Conservation (phyloP, 805 yeast genomes). For the Tetrapisispora nanseiensis region DNA sequence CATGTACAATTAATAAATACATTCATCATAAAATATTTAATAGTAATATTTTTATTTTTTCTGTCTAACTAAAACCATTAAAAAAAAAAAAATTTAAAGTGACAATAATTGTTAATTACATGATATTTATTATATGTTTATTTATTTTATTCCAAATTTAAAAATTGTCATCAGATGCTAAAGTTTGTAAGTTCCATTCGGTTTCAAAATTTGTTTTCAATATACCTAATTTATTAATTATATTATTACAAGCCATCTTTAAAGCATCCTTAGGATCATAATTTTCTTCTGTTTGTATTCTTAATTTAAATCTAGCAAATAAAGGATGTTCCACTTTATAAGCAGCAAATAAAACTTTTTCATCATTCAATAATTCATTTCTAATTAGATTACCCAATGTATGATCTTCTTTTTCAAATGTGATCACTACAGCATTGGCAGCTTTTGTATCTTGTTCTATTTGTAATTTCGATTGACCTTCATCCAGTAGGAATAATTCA, state of each 20-base stretch:
- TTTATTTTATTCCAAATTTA: background rate
- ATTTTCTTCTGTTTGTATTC: constrained; percentile 94
- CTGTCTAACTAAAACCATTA: too few species aligned
- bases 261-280: constrained; percentile 86
- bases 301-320: constrained; percentile 87
- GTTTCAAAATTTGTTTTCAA: constrained; percentile 71
- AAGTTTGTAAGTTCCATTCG: constrained; percentile 87
- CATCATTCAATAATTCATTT: constrained; percentile 77
- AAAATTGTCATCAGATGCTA: constrained; percentile 38
- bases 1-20: too few species aligned
- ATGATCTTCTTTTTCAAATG: constrained; percentile 95
- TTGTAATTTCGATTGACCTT: constrained; percentile 87
- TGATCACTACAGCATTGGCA: constrained; percentile 87
- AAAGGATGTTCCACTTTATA: constrained; percentile 97
- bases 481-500: constrained; percentile 93
- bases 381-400: constrained; percentile 86
- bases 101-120: background rate
- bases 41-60: too few species aligned
- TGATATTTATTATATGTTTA: background rate
- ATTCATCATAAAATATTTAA: too few species aligned
- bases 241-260: constrained; percentile 75
- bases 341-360: constrained; percentile 89
- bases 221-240: constrained; percentile 68
- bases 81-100: background rate
- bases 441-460: constrained; percentile 90